Evolutionary conservation across 2,329 filamentous ascomycete species (phyloP).

Genomic region (Talaromyces sp.): DNA sequence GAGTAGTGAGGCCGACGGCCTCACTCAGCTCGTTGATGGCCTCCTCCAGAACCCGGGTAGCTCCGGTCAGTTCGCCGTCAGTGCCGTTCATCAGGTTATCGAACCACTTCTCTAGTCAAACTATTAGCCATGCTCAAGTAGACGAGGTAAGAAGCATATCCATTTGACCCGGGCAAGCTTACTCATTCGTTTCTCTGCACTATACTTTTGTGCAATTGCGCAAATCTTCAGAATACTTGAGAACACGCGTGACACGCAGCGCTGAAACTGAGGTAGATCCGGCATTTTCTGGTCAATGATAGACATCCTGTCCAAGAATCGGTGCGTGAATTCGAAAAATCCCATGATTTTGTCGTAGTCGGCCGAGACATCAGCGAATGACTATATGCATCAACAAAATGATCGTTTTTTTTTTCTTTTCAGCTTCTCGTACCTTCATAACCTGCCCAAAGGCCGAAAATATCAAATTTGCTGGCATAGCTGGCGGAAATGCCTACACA

Average conservation of each 20-base stretch:
- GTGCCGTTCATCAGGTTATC: not conserved
- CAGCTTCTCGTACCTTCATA: not conserved
- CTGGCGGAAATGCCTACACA: conserved; percentile 2
- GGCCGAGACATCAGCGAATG: not conserved
- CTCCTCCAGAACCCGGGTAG: not conserved
- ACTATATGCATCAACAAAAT: not conserved
- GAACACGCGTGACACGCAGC: conserved; percentile 2
- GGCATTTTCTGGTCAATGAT: conserved; percentile 5
- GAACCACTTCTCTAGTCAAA: conserved; percentile 8
- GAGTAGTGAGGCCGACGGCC: conserved; percentile 7
- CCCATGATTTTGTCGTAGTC: conserved; percentile 8
- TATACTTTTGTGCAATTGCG: not conserved
- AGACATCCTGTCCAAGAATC: not conserved
- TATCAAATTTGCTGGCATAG: conserved; percentile 6
- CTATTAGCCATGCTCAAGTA: not conserved
- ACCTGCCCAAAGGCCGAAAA: conserved; percentile 9
- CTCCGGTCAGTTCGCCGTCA: not conserved
- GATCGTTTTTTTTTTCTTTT: not conserved
- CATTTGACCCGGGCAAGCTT: no score
- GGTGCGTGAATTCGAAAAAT: conserved; percentile 6
- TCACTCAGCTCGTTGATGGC: conserved; percentile 4
- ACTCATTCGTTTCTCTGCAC: not conserved
- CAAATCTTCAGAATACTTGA: not conserved
- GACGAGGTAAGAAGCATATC: not conserved
- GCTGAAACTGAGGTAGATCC: conserved; percentile 1